These are phyloP conservation scores for Ambrosia artemisiifolia DNA, from an alignment of 129 eudicot species.

Conservation along the genomic window DNA sequence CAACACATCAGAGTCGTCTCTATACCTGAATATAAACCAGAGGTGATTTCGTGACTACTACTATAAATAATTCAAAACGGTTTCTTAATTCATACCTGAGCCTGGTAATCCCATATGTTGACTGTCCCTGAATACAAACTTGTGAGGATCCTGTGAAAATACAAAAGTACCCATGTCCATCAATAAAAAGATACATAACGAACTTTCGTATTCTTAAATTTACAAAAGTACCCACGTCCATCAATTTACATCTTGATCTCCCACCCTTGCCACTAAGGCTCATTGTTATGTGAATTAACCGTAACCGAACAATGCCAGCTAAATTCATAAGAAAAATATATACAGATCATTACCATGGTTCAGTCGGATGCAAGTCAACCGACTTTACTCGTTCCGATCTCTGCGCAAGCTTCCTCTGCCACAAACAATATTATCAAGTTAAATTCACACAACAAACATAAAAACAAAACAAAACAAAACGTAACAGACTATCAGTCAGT, in stretches of 20 bases:
- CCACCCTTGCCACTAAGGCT: background rate
- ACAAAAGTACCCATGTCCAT: background rate
- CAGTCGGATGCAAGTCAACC: slow-evolving; percentile 89
- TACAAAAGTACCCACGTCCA: no score
- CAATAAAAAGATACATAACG: background rate
- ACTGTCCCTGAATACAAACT: slow-evolving; percentile 90
- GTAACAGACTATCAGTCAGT: slow-evolving; percentile 11
- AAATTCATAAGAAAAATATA: background rate
- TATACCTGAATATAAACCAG: slow-evolving; percentile 1
- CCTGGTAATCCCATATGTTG: slow-evolving; percentile 86
- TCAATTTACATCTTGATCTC: background rate
- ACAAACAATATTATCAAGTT: slow-evolving; percentile 31
- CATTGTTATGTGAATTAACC: background rate
- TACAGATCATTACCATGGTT: slow-evolving; percentile 67
- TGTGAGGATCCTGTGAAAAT: slow-evolving; percentile 59
- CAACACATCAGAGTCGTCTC: background rate
- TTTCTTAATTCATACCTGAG: slow-evolving; percentile 51
- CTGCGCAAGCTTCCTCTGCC: slow-evolving; percentile 82
- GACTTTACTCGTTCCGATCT: slow-evolving; percentile 90
- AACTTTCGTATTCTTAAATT: no score
- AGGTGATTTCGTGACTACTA: background rate
- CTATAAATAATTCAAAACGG: background rate
- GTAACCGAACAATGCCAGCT: background rate
- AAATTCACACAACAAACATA: background rate
- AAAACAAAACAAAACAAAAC: background rate